A percentile compares a stretch with the other conserved stretches of the same genome.
Conservation (phyloP, 2,329 filamentous ascomycete genomes). For the Fusarium sambucinum region DNA sequence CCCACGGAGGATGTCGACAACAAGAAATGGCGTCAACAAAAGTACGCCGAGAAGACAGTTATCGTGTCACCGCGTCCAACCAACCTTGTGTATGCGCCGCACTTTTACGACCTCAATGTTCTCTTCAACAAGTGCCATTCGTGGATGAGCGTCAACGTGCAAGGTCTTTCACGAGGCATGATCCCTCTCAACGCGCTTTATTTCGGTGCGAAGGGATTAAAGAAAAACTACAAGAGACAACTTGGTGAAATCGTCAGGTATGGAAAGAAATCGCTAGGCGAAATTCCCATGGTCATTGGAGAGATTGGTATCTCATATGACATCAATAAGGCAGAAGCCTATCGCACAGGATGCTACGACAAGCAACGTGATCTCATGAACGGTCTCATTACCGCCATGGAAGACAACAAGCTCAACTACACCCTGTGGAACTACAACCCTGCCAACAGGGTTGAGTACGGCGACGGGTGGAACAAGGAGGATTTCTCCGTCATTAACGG, state of each 20-base stretch:
- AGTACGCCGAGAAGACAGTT: constrained; percentile 48
- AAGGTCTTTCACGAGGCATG: constrained; percentile 55
- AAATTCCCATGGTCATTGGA: constrained; percentile 54
- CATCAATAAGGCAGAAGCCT: constrained; percentile 54
- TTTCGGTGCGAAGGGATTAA: constrained; percentile 54
- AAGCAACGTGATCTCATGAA: constrained; percentile 56
- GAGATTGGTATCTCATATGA: constrained; percentile 58
- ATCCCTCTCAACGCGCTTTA: constrained; percentile 57
- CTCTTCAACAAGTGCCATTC: constrained; percentile 54
- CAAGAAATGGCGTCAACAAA: constrained; percentile 28
- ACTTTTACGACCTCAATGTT: constrained; percentile 59
- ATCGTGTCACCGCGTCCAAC: constrained; percentile 47
- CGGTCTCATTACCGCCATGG: constrained; percentile 56
- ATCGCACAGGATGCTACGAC: constrained; percentile 55
- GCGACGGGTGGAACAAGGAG: constrained; percentile 59
- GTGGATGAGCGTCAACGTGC: constrained; percentile 57
- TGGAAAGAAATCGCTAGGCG: constrained; percentile 51
- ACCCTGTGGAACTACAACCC: constrained; percentile 59
- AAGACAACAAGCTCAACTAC: constrained; percentile 54
- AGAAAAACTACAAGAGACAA: constrained; percentile 56
- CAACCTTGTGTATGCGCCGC: constrained; percentile 57
- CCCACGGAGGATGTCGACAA: constrained; percentile 29
- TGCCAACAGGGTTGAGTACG: constrained; percentile 54
- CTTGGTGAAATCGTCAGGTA: constrained; percentile 53
- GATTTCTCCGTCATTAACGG: constrained; percentile 58